These are phyloP conservation scores for Diphasiastrum complanatum DNA, from an alignment of 83 land plant genomes.

Conservation along the genomic window DNA sequence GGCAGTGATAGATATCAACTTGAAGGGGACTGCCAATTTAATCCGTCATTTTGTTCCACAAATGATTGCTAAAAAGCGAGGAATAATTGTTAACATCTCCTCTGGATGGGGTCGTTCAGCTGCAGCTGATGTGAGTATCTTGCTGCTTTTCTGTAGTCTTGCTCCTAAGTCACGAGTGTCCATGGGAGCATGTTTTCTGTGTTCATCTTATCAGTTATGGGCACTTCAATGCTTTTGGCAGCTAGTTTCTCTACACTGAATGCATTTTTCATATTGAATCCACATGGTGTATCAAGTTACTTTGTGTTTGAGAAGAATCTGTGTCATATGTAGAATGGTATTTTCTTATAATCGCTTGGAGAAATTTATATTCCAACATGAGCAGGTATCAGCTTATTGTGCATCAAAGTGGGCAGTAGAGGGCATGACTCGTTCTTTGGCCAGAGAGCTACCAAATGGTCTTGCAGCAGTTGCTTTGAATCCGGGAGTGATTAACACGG, in stretches of 20 bases:
- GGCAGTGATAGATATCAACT: conserved; percentile 69
- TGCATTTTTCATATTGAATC: background rate
- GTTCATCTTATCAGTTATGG: too few species aligned
- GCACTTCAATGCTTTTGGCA: too few species aligned
- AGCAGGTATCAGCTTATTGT: conserved; percentile 87
- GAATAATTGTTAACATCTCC: conserved; percentile 71
- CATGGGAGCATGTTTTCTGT: background rate
- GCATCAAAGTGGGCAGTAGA: conserved; percentile 96
- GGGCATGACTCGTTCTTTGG: conserved; percentile 70
- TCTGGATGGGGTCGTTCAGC: conserved; percentile 95
- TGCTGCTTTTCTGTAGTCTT: background rate
- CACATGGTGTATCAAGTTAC: background rate
- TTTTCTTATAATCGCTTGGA: background rate
- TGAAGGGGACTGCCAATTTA: conserved; percentile 69
- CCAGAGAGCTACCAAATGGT: conserved; percentile 77
- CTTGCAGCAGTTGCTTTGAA: conserved; percentile 65
- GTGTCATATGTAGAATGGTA: too few species aligned
- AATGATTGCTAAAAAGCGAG: conserved; percentile 55
- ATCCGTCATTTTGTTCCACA: conserved; percentile 72
- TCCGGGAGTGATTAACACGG: conserved; percentile 89
- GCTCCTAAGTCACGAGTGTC: background rate
- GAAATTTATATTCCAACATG: conserved; percentile 2
- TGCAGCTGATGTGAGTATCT: conserved; percentile 58
- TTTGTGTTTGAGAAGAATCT: background rate
- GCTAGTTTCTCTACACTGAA: background rate